A percentile compares a stretch with the other conserved stretches of the same genome.
Conservation (phyloP, 441 rosid genomes). For the Jatropha multifida region DNA sequence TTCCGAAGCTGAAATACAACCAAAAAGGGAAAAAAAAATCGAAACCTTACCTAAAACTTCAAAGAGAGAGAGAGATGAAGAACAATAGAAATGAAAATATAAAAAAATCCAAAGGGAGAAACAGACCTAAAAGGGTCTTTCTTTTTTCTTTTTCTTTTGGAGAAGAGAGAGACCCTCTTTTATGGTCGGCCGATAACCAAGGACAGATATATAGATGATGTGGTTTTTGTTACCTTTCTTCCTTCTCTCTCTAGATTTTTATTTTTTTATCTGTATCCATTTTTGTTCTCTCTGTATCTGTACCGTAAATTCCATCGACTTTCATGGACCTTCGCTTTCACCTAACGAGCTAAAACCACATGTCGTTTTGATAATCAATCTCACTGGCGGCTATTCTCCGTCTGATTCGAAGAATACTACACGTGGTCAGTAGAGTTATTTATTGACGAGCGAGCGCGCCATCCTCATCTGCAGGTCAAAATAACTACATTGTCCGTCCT, state of each 20-base stretch:
- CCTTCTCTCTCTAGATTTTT: background rate
- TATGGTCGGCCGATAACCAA: constrained; percentile 53
- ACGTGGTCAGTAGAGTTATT: background rate
- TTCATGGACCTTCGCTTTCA: constrained; percentile 18
- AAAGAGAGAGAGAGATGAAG: background rate
- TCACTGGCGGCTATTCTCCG: constrained; percentile 1
- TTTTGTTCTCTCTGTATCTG: background rate
- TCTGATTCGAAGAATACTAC: background rate
- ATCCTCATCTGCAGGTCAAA: constrained; percentile 13
- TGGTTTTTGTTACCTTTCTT: background rate
- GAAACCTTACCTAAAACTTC: constrained; percentile 12
- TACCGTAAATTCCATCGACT: constrained; percentile 23
- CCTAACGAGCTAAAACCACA: constrained; percentile 3
- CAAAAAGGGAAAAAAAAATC: background rate
- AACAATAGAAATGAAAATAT: background rate
- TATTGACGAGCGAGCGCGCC: background rate
- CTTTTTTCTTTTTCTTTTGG: background rate
- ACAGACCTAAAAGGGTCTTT: constrained; percentile 24
- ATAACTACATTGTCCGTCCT: background rate
- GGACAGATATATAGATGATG: constrained; percentile 13
- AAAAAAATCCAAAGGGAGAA: constrained; percentile 5
- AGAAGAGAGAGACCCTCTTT: constrained; percentile 17
- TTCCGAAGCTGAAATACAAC: constrained; percentile 6
- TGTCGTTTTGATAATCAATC: background rate
- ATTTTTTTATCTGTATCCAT: background rate